Percentiles rank a stretch among this genome's conserved stretches.
Evolutionary conservation across 305 asterid genomes (phyloP).

Genomic region (Fraxinus sp.): DNA sequence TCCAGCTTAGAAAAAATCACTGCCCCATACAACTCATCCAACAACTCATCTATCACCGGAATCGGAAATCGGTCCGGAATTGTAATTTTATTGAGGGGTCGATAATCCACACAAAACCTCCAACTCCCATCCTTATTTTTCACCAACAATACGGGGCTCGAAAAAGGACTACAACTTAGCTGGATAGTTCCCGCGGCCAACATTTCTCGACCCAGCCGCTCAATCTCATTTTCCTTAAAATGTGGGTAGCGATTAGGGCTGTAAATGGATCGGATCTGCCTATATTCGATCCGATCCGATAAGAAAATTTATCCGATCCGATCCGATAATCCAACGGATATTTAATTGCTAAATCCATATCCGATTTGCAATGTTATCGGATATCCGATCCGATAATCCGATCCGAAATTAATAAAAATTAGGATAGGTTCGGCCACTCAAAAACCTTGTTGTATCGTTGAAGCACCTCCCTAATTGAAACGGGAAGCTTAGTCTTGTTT

Average conservation of each 20-base stretch:
- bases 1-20: not conserved
- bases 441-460: not conserved
- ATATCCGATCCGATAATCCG: too few species aligned
- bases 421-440: not conserved
- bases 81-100: not conserved
- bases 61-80: accelerated
- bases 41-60: not conserved
- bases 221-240: not conserved
- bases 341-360: too few species aligned
- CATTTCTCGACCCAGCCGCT: not conserved
- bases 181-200: not conserved
- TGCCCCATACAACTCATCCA: not conserved
- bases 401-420: too few species aligned
- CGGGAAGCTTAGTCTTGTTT: accelerated
- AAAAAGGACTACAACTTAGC: not conserved
- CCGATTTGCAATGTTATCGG: too few species aligned
- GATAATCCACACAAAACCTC: not conserved
- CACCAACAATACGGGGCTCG: not conserved
- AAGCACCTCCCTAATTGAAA: not conserved
- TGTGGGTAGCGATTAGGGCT: not conserved
- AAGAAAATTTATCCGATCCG: too few species aligned
- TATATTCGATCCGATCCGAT: too few species aligned
- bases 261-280: too few species aligned
- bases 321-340: too few species aligned
- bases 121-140: not conserved